A percentile compares a stretch with the other conserved stretches of the same genome.
These are phyloP conservation scores for Sordaria brevicollis DNA, from an alignment of 495 filamentous ascomycete species.

Conservation along the genomic window DNA sequence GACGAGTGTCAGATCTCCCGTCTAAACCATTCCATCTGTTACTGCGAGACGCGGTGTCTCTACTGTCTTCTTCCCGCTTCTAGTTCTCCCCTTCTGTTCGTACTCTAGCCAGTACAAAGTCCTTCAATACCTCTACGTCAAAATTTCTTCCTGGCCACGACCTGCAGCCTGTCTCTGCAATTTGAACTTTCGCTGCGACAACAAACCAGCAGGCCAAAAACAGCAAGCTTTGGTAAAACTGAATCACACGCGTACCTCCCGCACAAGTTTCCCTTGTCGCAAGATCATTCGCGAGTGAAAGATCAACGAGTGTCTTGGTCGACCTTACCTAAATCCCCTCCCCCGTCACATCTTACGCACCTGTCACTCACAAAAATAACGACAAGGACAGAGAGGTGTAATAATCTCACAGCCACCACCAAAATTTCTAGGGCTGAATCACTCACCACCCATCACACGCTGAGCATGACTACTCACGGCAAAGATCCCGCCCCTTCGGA, in stretches of 20 bases:
- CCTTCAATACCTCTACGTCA: background rate
- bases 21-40: background rate
- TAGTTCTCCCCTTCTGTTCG: background rate
- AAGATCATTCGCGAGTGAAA: background rate
- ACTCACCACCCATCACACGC: background rate
- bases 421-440: background rate
- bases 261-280: background rate
- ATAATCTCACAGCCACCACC: constrained; percentile 4
- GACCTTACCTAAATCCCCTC: background rate
- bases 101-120: background rate
- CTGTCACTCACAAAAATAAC: background rate
- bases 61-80: background rate
- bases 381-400: background rate
- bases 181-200: background rate
- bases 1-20: background rate
- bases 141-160: background rate
- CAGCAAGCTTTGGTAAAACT: background rate
- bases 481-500: background rate
- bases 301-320: background rate
- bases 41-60: background rate
- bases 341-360: background rate
- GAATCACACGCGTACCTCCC: background rate
- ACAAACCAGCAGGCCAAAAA: background rate
- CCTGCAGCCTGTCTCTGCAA: background rate
- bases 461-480: constrained; percentile 2